Conservation (phyloP, 2,329 filamentous ascomycete genomes). For the Sordariomycetes sp. region DNA sequence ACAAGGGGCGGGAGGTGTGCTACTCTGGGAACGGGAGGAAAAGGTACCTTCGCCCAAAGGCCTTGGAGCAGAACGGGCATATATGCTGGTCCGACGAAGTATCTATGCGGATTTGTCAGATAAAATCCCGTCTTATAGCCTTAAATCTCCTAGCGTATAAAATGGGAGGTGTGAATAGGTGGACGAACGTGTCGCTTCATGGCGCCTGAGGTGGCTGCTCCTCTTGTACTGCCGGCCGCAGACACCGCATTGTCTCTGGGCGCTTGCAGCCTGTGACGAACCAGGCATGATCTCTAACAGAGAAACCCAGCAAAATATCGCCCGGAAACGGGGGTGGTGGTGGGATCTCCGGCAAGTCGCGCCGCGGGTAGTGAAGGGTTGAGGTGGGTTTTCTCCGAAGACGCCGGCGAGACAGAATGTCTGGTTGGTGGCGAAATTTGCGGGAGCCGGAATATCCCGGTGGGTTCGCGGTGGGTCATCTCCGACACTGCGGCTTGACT, state of each 20-base stretch:
- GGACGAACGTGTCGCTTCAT: constrained; percentile 3
- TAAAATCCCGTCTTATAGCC: neutral
- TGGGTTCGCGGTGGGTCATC: constrained; percentile 1
- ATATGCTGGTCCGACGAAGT: neutral
- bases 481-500: neutral
- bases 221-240: constrained; percentile 4
- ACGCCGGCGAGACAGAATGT: neutral
- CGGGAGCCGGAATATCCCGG: neutral
- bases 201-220: constrained; percentile 2
- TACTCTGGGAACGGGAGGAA: neutral
- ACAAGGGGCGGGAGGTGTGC: neutral
- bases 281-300: neutral
- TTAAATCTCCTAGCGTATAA: neutral
- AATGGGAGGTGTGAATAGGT: neutral
- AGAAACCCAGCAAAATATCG: neutral
- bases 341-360: neutral
- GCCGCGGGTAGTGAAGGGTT: neutral
- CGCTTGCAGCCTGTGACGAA: neutral
- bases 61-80: constrained; percentile 3
- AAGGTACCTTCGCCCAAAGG: constrained; percentile 2
- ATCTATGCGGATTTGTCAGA: neutral
- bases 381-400: constrained; percentile 4
- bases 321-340: neutral
- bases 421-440: neutral
- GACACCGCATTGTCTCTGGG: neutral